Evolutionary conservation across 2,329 filamentous ascomycete genomes (phyloP), one percentile per base, ranked within the genome.

Genomic region (Fusarium anguioides): DNA sequence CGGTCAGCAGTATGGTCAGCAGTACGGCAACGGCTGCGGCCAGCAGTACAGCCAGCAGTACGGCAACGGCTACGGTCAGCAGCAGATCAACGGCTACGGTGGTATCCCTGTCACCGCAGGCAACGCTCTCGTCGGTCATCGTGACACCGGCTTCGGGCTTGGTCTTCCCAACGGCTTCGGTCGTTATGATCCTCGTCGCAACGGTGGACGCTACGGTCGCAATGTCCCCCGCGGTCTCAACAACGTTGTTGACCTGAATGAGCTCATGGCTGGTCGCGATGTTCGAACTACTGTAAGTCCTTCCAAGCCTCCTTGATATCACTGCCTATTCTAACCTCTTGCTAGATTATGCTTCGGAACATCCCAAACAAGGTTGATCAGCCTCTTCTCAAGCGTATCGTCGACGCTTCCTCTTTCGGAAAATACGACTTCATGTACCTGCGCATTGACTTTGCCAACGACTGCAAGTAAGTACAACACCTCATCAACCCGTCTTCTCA

Each of bases 391-490:
- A 96, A 96, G 81, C 79, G 83, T 1, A 89, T 96, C 55, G 84
- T 98, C 15, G 92, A 97, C 73, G 84, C 90, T 65, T 91, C 89
- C 17, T 93, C 89, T 76, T 88, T 86, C 79, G 94, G 93, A 27
- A 90, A 91, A 64, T 98, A 96, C 76, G 94, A 98, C 75, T 98
- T 98, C 78, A 89, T 97, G 83, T 99, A 99, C 76, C 81, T 98
- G 50, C 90, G 96, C 36, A 98, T 98, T 72, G 92, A 94, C 76
- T 94, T 94, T 71, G 88, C 88, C 52, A 93, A 93, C 72, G 89
- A 93, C 66, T 93, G 91, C 89, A 94, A 94, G 90, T 92, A 79
- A 80, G 90, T 83, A 31, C 23, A 39, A 41, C 7, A 11, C 4
- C 5, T 33, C 6, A 31, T 2, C 2, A n/a, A 31, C 10, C 2